Conservation (phyloP, 805 yeast species). For the Aciculoconidium aculeatum region DNA sequence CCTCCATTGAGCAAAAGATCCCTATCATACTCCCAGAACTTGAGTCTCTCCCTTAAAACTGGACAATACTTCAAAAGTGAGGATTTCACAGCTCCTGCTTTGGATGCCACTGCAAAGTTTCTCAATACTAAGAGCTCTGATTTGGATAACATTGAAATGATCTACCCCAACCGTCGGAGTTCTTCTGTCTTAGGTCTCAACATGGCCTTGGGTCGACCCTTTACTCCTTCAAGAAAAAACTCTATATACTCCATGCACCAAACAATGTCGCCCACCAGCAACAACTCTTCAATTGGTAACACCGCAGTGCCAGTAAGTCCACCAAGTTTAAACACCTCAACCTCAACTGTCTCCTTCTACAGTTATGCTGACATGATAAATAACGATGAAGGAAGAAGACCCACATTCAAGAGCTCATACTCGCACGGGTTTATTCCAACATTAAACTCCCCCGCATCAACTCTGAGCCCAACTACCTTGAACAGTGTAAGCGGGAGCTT, state of each 20-base stretch:
- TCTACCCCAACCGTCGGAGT: conserved; percentile 52
- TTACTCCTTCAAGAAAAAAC: conserved; percentile 35
- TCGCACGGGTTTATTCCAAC: conserved; percentile 31
- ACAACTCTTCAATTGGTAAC: conserved; percentile 5
- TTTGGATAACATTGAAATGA: conserved; percentile 66
- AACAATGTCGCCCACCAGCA: conserved; percentile 5
- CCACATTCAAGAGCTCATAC: conserved; percentile 40
- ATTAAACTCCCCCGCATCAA: conserved; percentile 7
- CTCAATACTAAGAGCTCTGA: conserved; percentile 55
- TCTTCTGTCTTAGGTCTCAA: conserved; percentile 45
- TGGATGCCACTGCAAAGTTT: conserved; percentile 69
- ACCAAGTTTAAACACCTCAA: conserved; percentile 30
- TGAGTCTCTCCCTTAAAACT: conserved; percentile 18
- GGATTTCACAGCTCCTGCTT: conserved; percentile 73
- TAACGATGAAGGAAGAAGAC: conserved; percentile 66
- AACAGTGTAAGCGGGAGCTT: conserved; percentile 4
- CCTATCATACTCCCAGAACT: conserved; percentile 17
- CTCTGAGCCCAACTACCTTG: conserved; percentile 3
- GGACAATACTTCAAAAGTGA: conserved; percentile 37
- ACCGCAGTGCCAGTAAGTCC: conserved; percentile 28
- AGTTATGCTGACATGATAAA: conserved; percentile 77
- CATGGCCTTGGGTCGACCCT: conserved; percentile 43
- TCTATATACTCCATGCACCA: conserved; percentile 22
- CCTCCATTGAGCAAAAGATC: conserved; percentile 11
- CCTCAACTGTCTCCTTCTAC: conserved; percentile 47